phyloP scores from a whole-genome alignment of 352 stramenopile species.

The Pythium biforme region DNA sequence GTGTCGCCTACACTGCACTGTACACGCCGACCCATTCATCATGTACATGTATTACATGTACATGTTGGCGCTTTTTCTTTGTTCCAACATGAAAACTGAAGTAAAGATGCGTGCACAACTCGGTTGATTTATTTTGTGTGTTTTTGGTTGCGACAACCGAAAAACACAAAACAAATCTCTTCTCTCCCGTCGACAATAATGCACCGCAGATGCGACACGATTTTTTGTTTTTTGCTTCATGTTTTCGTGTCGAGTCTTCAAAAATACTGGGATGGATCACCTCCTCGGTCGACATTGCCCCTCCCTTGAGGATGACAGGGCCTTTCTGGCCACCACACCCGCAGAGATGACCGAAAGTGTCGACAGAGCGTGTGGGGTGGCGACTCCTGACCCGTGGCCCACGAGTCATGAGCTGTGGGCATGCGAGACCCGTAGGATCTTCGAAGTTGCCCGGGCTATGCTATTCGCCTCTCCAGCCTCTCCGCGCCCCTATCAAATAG shows the following conservation, averaged over 20 bases:
- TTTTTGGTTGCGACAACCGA: background rate
- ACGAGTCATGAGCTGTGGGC: background rate
- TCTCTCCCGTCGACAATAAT: background rate
- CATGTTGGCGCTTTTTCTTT: background rate
- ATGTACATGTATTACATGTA: no score
- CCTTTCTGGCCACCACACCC: slow-evolving; percentile 4
- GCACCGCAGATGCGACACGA: background rate
- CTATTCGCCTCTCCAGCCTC: no score
- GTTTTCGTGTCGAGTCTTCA: background rate
- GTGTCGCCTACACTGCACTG: no score
- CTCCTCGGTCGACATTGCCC: background rate
- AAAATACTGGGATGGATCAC: background rate
- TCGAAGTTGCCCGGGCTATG: background rate
- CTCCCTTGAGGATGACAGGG: background rate
- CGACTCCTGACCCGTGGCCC: background rate
- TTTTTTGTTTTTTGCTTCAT: background rate
- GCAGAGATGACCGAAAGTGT: slow-evolving; percentile 5
- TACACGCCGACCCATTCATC: no score
- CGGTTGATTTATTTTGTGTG: no score
- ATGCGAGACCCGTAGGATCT: background rate
- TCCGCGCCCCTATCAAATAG: no score
- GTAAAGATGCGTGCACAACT: background rate
- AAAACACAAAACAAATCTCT: background rate
- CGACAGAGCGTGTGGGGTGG: slow-evolving; percentile 10
- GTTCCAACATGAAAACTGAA: background rate